Conservation (phyloP, 352 stramenopile genomes). For the Plasmopara muralis region DNA sequence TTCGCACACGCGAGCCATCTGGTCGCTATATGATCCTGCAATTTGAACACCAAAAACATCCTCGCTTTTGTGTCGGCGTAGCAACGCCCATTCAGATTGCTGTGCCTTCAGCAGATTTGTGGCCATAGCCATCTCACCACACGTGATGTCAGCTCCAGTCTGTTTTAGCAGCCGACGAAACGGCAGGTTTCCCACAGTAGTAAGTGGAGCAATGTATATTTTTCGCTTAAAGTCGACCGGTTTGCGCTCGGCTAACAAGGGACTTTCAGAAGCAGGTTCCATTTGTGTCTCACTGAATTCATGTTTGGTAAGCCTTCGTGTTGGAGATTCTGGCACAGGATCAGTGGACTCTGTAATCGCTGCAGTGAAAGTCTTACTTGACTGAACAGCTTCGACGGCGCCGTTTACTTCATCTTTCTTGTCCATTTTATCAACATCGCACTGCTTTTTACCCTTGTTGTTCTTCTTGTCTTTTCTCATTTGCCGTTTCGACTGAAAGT, state of each 20-base stretch:
- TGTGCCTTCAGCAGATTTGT: conserved; percentile 93
- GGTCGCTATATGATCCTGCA: conserved; percentile 87
- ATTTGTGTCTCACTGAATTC: conserved; percentile 11
- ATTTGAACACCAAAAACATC: conserved; percentile 99
- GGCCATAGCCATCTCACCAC: conserved; percentile 97
- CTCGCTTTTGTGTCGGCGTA: conserved; percentile 94
- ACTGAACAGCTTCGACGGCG: background rate
- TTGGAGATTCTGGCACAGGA: background rate
- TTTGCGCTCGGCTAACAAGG: conserved; percentile 72
- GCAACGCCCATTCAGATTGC: conserved; percentile 95
- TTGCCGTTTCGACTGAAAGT: conserved; percentile 79
- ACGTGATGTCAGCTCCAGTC: conserved; percentile 98
- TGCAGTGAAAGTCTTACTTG: background rate
- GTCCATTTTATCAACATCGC: background rate
- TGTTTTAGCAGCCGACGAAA: conserved; percentile 97
- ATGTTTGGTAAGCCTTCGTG: background rate
- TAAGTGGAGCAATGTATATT: conserved; percentile 98
- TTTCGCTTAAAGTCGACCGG: conserved; percentile 96
- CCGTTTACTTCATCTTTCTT: too few species aligned
- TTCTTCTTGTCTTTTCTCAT: conserved; percentile 56
- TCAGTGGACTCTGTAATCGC: background rate
- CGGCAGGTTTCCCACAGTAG: conserved; percentile 98
- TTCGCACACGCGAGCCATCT: conserved; percentile 91
- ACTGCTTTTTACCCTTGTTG: conserved; percentile 28
- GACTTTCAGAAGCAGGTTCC: conserved; percentile 36